Evolutionary conservation across 371 early-diverging fungal species (phyloP).

Genomic region (Saksenaea oblongispora): DNA sequence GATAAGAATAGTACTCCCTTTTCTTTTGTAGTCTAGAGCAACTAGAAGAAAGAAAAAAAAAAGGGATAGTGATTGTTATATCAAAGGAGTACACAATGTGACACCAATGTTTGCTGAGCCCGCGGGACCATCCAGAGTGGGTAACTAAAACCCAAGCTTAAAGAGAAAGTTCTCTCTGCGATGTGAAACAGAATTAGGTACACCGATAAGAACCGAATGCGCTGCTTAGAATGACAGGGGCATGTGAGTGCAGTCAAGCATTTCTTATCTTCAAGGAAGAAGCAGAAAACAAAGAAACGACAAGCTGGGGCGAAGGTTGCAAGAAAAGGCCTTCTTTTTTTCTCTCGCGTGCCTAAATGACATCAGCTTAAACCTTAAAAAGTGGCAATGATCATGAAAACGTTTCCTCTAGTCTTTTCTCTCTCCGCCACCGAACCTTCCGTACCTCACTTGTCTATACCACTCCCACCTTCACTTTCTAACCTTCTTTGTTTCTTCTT

Average conservation of each 20-base stretch:
- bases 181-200: constrained; percentile 1
- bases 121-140: neutral
- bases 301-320: neutral
- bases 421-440: constrained; percentile 2
- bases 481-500: constrained; percentile 6
- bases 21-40: neutral
- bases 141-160: constrained; percentile 1
- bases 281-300: neutral
- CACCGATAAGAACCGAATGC: neutral
- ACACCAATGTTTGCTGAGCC: constrained; percentile 4
- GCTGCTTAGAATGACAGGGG: too few relatives aligned
- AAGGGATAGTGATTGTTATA: neutral
- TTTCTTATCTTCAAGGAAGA: neutral
- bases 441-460: neutral
- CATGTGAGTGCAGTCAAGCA: neutral
- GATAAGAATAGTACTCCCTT: neutral
- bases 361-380: neutral
- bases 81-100: constrained; percentile 2
- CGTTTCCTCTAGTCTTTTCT: neutral
- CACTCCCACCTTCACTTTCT: neutral
- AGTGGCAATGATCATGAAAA: neutral
- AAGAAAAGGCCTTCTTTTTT: constrained; percentile 8
- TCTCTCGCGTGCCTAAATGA: constrained; percentile 9
- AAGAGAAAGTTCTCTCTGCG: neutral
- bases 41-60: neutral